Evolutionary conservation across 345 rosid genomes (phyloP).

Genomic region (Durio zibethinus): DNA sequence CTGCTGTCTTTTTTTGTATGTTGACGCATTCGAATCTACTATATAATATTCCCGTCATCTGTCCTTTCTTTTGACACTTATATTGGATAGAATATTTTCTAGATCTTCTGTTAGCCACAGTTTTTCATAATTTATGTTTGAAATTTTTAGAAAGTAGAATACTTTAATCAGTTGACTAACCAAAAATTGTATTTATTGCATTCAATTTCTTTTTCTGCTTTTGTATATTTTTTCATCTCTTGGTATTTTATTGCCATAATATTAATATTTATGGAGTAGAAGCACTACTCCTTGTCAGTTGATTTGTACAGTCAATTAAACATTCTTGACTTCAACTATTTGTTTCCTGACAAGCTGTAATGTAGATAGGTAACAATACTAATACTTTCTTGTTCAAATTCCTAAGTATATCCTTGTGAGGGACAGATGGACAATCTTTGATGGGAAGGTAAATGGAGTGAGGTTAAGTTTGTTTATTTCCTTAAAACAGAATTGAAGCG

Average conservation of each 20-base stretch:
- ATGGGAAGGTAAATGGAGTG: slow-evolving; percentile 3
- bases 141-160: neutral
- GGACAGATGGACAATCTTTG: neutral
- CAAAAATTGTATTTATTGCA: neutral
- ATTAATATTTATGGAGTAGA: neutral
- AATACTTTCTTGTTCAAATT: neutral
- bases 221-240: neutral
- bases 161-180: neutral
- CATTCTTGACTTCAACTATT: neutral
- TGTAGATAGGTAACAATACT: neutral
- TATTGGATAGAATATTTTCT: neutral
- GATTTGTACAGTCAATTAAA: neutral
- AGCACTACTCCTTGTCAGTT: too few species aligned
- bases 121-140: neutral
- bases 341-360: neutral
- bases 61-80: neutral
- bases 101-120: slow-evolving; percentile 1
- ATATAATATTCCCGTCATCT: neutral
- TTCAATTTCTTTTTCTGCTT: slow-evolving; percentile 4
- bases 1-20: neutral
- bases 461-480: neutral
- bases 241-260: neutral
- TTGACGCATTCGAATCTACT: neutral
- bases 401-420: neutral
- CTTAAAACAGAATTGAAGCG: neutral